Percentiles rank a stretch among this genome's conserved stretches.
Evolutionary conservation across 345 rosid genomes (phyloP).

Genomic region (Lepidium aucheri): DNA sequence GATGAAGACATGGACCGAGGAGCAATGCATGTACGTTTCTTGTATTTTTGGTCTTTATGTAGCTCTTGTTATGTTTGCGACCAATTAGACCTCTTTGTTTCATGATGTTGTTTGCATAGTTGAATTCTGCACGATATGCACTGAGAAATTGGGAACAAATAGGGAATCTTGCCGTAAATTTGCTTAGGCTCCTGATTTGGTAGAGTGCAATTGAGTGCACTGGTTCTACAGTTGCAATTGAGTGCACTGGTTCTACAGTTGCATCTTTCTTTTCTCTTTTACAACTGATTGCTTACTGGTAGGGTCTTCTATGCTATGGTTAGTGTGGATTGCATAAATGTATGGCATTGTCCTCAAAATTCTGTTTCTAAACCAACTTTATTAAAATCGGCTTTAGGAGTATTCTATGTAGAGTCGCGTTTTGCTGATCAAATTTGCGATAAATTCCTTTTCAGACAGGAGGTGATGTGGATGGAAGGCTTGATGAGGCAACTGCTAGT

Average conservation of each 20-base stretch:
- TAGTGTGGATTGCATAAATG: not conserved
- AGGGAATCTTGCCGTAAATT: not conserved
- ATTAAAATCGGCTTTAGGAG: not conserved
- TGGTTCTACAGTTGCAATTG: no score
- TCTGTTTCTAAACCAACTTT: not conserved
- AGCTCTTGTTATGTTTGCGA: not conserved
- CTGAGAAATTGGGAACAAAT: not conserved
- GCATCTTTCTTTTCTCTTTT: not conserved
- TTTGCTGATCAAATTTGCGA: conserved; percentile 8
- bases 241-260: not conserved
- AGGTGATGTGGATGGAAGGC: conserved; percentile 67
- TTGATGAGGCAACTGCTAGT: conserved; percentile 88
- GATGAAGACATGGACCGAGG: conserved; percentile 80
- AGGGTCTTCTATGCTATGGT: not conserved
- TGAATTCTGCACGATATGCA: not conserved
- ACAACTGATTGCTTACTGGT: not conserved
- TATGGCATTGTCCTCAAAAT: not conserved
- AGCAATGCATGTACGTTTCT: conserved; percentile 51
- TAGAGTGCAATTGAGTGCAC: not conserved
- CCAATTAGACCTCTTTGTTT: not conserved
- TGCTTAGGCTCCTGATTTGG: not conserved
- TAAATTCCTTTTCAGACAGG: conserved; percentile 47
- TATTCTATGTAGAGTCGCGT: not conserved
- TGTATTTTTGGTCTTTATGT: not conserved
- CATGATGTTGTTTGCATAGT: conserved; percentile 5